Conservation (phyloP, 495 filamentous ascomycete genomes). For the Astrocystis sublimbata region DNA sequence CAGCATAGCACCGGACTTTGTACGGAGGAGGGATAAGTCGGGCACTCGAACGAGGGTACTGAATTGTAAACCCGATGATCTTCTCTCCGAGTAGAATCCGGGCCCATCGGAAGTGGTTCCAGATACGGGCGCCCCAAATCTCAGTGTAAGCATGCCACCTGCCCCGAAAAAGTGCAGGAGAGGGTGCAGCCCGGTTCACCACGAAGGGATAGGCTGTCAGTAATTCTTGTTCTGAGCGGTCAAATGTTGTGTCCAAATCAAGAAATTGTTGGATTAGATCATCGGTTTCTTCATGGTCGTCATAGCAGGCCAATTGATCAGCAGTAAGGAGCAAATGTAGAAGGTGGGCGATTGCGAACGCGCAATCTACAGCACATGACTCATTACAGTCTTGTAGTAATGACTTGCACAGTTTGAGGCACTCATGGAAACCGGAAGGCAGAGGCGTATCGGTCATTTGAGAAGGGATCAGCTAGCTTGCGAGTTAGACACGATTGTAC, state of each 20-base stretch:
- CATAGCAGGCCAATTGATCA: conserved; percentile 30
- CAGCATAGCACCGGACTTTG: conserved; percentile 33
- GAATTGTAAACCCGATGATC: conserved; percentile 39
- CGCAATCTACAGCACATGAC: conserved; percentile 34
- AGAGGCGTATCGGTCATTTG: conserved; percentile 33
- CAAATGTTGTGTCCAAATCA: conserved; percentile 37
- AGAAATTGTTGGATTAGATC: conserved; percentile 35
- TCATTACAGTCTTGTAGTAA: conserved; percentile 25
- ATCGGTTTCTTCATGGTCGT: conserved; percentile 34
- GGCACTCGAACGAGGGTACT: conserved; percentile 37
- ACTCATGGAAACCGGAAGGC: conserved; percentile 39
- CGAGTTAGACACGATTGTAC: not conserved
- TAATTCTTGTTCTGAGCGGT: conserved; percentile 34
- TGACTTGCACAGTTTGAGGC: conserved; percentile 34
- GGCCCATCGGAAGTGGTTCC: conserved; percentile 65
- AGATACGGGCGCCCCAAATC: conserved; percentile 58
- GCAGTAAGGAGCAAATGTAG: conserved; percentile 35
- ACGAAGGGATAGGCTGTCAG: conserved; percentile 33
- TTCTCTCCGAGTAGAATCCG: conserved; percentile 59
- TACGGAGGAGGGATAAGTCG: conserved; percentile 38
- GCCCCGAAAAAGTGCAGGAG: conserved; percentile 52
- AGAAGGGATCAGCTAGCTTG: conserved; percentile 39
- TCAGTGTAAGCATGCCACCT: conserved; percentile 61
- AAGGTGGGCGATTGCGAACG: conserved; percentile 33
- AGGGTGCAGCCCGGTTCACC: conserved; percentile 28